These are phyloP conservation scores for Phaseolus lunatus DNA, from an alignment of 306 rosid species.

Conservation along the genomic window DNA sequence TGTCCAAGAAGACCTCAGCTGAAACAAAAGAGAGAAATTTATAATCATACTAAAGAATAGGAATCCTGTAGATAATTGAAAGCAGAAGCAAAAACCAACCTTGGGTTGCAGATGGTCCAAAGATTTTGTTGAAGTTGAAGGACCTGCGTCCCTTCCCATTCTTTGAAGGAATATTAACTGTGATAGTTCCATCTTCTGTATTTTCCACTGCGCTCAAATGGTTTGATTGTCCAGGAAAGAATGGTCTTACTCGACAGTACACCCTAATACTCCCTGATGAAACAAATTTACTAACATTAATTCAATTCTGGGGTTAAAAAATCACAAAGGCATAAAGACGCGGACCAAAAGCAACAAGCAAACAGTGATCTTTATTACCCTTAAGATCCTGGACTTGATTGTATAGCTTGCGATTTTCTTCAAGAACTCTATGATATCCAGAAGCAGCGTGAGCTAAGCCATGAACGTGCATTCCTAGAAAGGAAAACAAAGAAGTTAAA, in stretches of 20 bases:
- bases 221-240: constrained; percentile 70
- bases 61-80: constrained; percentile 34
- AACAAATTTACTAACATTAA: constrained; percentile 35
- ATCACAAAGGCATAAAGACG: neutral
- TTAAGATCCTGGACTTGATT: constrained; percentile 97
- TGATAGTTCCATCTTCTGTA: constrained; percentile 80
- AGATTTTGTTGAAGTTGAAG: constrained; percentile 88
- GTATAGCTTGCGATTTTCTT: constrained; percentile 91
- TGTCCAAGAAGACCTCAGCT: constrained; percentile 88
- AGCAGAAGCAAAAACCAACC: constrained; percentile 57
- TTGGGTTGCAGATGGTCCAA: constrained; percentile 92
- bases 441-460: constrained; percentile 93
- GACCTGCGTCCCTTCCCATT: constrained; percentile 80
- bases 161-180: constrained; percentile 72
- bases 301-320: constrained; percentile 20
- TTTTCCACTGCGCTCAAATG: constrained; percentile 72
- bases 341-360: constrained; percentile 29
- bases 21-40: constrained; percentile 42
- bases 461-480: constrained; percentile 73
- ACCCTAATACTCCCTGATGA: constrained; percentile 93
- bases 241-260: constrained; percentile 96
- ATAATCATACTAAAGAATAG: neutral
- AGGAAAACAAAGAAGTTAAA: constrained; percentile 23
- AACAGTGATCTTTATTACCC: constrained; percentile 60
- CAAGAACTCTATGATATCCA: constrained; percentile 94